Conservation (phyloP, 2,329 filamentous ascomycete species). For the Penicillium decumbens region DNA sequence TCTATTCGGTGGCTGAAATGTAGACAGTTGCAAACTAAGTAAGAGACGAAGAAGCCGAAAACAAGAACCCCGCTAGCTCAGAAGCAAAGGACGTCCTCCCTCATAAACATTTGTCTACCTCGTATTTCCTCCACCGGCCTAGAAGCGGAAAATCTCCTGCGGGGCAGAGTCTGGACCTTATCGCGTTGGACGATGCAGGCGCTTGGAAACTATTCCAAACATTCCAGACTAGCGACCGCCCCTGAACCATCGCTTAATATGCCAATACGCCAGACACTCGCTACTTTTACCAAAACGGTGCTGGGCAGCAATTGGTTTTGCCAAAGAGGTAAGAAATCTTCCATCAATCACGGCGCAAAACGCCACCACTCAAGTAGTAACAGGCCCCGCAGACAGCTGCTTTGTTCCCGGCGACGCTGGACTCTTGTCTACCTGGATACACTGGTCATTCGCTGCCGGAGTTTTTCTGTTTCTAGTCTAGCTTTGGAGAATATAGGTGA, state of each 20-base stretch:
- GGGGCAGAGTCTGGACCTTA: slow-evolving; percentile 19
- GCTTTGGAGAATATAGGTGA: neutral
- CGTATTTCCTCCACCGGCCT: slow-evolving; percentile 1
- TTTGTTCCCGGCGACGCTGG: neutral
- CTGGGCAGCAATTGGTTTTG: neutral
- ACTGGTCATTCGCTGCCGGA: neutral
- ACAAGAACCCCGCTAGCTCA: neutral
- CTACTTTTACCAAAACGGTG: neutral
- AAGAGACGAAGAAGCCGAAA: no score
- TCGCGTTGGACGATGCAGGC: neutral
- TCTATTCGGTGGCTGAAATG: no score
- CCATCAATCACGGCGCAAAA: slow-evolving; percentile 20
- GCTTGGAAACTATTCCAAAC: neutral
- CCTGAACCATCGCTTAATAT: neutral
- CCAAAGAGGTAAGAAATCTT: slow-evolving; percentile 5
- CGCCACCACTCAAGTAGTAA: neutral
- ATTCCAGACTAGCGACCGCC: neutral
- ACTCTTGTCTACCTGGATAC: neutral
- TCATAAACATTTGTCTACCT: neutral
- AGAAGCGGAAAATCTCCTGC: slow-evolving; percentile 33
- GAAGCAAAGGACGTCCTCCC: neutral
- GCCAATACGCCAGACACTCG: neutral
- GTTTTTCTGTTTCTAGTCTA: neutral
- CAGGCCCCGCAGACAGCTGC: neutral
- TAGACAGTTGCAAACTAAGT: neutral